phyloP scores from a whole-genome alignment of 768 basidiomycete genomes.

The Pleurotus giganteus region DNA sequence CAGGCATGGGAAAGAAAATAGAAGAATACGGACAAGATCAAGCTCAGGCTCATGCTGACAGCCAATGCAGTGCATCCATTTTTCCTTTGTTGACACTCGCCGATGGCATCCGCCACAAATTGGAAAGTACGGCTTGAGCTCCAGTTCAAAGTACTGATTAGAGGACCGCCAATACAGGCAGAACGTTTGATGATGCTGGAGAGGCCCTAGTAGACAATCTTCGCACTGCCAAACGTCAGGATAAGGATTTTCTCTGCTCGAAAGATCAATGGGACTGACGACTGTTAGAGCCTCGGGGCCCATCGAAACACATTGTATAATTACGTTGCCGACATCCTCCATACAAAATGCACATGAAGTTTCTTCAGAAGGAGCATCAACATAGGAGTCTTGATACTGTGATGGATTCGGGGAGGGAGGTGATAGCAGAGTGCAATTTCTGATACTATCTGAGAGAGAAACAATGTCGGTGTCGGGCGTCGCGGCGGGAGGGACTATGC shows the following conservation, averaged over 20 bases:
- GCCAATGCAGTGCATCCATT: constrained; percentile 8
- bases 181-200: not conserved
- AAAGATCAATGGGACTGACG: not conserved
- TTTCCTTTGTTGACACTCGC: not conserved
- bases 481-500: not conserved
- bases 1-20: not conserved
- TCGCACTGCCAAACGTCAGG: not conserved
- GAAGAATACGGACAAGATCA: not conserved
- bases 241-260: not conserved
- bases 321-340: not conserved
- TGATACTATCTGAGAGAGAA: not conserved
- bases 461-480: not conserved
- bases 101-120: not conserved
- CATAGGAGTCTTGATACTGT: not conserved
- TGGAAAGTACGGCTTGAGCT: not conserved
- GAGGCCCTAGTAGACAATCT: not conserved
- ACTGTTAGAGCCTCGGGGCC: not conserved
- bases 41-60: constrained; percentile 1
- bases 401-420: not conserved
- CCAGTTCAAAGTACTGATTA: not conserved
- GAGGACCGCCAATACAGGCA: not conserved
- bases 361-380: not conserved
- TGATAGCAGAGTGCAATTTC: not conserved
- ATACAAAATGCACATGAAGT: constrained; percentile 4
- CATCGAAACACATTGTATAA: not conserved